Evolutionary conservation across 2,329 filamentous ascomycete genomes (phyloP), one percentile per base, ranked within the genome.

Genomic region (Penicillium sp.): DNA sequence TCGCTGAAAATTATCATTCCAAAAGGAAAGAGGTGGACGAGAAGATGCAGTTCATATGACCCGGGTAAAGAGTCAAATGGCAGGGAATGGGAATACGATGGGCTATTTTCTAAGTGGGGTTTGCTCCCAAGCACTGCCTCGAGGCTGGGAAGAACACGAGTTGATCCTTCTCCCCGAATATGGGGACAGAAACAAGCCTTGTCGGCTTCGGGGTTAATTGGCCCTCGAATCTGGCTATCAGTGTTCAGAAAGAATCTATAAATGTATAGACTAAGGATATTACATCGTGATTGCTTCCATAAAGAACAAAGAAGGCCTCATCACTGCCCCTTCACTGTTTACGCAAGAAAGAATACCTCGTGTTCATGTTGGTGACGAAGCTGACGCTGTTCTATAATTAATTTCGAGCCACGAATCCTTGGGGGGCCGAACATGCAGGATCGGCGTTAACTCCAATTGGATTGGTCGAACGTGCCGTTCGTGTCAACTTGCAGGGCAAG

Each of bases 341-440:
- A 43, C n/a, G n/a, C n/a, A 43, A 26, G 16, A 42, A 42, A 4
- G 16, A 26, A n/a, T 1, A 5, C 21, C 6, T 42, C 37, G 37
- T 42, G 39, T 40, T 8, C 29, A 3, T 10, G 29, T 5, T 4
- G 13, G 29, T 31, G 19, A n/a, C 8, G 19, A 49, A 21, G 51
- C 23, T 29, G 37, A 28, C 33, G 23, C 19, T 51, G 47, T 56
- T 56, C 54, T 53, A 56, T 53, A 50, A 50, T 56, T 56, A 56
- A 28, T n/a, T 50, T 21, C 13, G 24, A 26, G 48, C 42, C 34
- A 37, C 50, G 46, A 48, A 51, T 50, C 29, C 29, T 51, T 53
- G 46, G 54, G 54, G 54, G 54, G 29, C 44, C 18, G 28, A 36
- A 33, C 26, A 48, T 36, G 51, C 48, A 54, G 21, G 51, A 54